Conservation (phyloP, 1,284 basidiomycete species). For the Cerioporus squamosus region DNA sequence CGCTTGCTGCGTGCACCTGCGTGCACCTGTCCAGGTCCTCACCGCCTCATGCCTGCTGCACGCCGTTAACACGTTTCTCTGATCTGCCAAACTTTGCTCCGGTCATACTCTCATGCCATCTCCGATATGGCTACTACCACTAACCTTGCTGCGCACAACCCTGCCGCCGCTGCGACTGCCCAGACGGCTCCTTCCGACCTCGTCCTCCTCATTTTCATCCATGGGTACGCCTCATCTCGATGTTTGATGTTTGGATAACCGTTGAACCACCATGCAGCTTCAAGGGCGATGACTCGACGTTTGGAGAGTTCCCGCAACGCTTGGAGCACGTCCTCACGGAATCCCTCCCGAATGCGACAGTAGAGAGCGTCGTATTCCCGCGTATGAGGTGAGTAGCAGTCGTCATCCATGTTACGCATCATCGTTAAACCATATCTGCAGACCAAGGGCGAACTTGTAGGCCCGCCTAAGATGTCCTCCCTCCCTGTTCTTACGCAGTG, state of each 20-base stretch:
- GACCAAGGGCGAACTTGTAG: constrained; percentile 88
- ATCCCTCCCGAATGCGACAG: constrained; percentile 53
- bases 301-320: constrained; percentile 75
- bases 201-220: constrained; percentile 63
- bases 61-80: constrained; percentile 2
- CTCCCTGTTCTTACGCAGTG: not conserved
- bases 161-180: not conserved
- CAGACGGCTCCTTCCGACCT: constrained; percentile 39
- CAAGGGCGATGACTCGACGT: constrained; percentile 81
- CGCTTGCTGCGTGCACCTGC: not conserved
- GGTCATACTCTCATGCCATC: constrained; percentile 7
- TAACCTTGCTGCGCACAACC: not conserved
- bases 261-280: constrained; percentile 43
- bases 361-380: constrained; percentile 84
- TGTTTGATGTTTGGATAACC: not conserved
- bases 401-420: constrained; percentile 5
- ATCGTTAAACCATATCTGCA: constrained; percentile 30
- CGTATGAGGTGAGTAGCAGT: constrained; percentile 73
- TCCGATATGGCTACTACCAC: constrained; percentile 12
- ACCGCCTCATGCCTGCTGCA: constrained; percentile 6
- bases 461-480: constrained; percentile 29
- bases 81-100: not conserved
- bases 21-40: not conserved
- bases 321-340: constrained; percentile 77
- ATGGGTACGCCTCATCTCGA: constrained; percentile 14